Conservation (phyloP, 1,284 basidiomycete genomes). For the Flammula alnicola region DNA sequence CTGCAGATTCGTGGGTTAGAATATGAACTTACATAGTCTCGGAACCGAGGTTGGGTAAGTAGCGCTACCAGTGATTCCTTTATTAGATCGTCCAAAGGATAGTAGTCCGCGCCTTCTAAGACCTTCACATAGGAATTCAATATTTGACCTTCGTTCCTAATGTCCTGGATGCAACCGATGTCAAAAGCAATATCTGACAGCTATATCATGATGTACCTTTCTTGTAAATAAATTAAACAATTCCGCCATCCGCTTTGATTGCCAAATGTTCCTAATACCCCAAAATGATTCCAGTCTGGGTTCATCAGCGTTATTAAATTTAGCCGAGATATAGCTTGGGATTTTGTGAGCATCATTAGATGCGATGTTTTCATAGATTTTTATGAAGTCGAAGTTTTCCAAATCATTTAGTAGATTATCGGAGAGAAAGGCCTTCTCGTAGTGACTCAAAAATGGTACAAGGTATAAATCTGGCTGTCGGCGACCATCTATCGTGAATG, state of each 20-base stretch:
- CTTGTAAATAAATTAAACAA: slow-evolving; percentile 4
- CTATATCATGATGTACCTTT: not conserved
- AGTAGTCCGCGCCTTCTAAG: not conserved
- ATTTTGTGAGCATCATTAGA: not conserved
- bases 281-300: slow-evolving; percentile 7
- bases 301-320: not conserved
- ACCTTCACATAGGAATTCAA: not conserved
- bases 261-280: slow-evolving; percentile 2
- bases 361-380: not conserved
- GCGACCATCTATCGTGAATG: too few relatives aligned
- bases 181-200: not conserved
- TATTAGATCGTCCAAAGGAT: not conserved
- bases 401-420: not conserved
- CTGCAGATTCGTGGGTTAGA: not conserved
- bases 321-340: not conserved
- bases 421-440: not conserved
- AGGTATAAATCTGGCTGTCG: not conserved
- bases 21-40: slow-evolving; percentile 3
- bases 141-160: not conserved
- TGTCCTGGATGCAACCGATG: not conserved
- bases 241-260: slow-evolving; percentile 5
- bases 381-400: not conserved
- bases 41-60: slow-evolving; percentile 4
- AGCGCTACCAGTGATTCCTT: slow-evolving; percentile 1
- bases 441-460: not conserved